Percentiles rank a stretch among this genome's conserved stretches.
These are phyloP conservation scores for Sclerotinia glacialis DNA, from an alignment of 2,329 filamentous ascomycete genomes.

Conservation along the genomic window DNA sequence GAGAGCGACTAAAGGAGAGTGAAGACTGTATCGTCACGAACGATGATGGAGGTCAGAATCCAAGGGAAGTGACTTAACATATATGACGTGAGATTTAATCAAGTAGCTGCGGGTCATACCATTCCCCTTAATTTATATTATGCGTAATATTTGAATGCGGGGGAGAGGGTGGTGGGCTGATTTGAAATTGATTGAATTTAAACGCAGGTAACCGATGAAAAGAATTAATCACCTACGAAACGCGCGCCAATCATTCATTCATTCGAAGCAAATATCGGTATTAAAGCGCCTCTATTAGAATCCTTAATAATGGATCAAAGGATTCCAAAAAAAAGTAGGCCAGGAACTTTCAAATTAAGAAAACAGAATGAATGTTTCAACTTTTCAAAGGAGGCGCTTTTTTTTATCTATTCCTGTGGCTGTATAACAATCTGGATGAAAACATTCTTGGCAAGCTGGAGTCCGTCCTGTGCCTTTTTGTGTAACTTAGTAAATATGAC, in stretches of 20 bases:
- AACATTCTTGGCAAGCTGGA: neutral
- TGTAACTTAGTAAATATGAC: neutral
- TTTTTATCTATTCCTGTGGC: neutral
- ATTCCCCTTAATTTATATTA: neutral
- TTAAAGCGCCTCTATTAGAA: neutral
- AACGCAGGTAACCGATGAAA: neutral
- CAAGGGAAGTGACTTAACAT: no score
- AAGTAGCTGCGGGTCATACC: neutral
- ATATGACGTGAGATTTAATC: neutral
- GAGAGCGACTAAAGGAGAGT: slow-evolving; percentile 2
- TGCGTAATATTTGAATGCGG: neutral
- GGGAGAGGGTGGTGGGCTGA: neutral
- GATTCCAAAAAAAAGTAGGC: neutral
- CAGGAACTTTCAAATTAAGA: no score
- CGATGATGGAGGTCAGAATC: no score
- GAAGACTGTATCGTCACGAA: neutral
- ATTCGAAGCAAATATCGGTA: neutral
- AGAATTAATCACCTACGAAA: neutral
- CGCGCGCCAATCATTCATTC: neutral
- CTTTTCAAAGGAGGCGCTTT: neutral
- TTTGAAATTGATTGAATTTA: neutral
- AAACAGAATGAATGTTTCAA: neutral
- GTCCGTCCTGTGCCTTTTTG: neutral
- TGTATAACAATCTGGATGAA: neutral
- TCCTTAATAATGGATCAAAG: neutral